Conservation (phyloP, 1,284 basidiomycete genomes). For the Cystobasidium pallidum region DNA sequence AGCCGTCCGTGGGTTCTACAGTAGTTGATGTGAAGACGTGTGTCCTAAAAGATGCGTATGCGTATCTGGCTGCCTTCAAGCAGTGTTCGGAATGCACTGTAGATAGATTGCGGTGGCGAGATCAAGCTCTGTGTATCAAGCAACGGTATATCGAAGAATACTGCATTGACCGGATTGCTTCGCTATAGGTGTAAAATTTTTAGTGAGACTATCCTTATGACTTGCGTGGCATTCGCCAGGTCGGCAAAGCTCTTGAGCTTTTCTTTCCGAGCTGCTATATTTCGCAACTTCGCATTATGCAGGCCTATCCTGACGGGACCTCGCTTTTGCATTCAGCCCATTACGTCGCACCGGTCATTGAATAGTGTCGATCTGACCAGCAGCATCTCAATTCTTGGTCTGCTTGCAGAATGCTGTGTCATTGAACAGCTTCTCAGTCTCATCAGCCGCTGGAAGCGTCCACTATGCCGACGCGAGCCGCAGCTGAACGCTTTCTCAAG, state of each 20-base stretch:
- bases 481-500: constrained; percentile 9
- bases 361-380: neutral
- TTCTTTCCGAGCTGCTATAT: neutral
- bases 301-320: neutral
- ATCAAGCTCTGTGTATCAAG: too few relatives aligned
- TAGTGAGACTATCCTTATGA: neutral
- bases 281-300: neutral
- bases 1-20: too few relatives aligned
- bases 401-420: constrained; percentile 1
- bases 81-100: too few relatives aligned
- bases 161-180: neutral
- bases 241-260: neutral
- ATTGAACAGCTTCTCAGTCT: neutral
- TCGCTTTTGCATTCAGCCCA: constrained; percentile 61
- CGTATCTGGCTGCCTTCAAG: too few relatives aligned
- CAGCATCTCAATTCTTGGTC: neutral
- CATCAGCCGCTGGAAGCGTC: neutral
- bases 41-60: too few relatives aligned
- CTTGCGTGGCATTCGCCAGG: too few relatives aligned
- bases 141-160: constrained; percentile 9
- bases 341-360: constrained; percentile 48
- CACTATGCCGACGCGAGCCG: constrained; percentile 21
- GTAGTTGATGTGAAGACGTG: too few relatives aligned
- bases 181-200: too few relatives aligned
- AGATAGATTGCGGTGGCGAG: too few relatives aligned